Evolutionary conservation across 1,284 basidiomycete species (phyloP), one percentile per base, ranked within the genome.

Genomic region (Phlebopus sp.): DNA sequence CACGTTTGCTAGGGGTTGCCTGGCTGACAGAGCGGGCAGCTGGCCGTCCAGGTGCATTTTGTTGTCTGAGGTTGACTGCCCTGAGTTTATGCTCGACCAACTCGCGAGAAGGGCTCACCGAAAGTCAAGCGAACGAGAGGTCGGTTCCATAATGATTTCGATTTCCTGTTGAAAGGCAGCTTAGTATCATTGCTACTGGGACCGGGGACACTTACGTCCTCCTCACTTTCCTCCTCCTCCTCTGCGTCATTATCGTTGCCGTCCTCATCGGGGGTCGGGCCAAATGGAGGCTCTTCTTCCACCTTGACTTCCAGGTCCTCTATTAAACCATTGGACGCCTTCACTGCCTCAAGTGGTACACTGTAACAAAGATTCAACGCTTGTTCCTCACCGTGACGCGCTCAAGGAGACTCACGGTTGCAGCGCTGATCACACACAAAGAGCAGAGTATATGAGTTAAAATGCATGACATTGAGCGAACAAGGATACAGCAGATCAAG

Each of bases 111-210:
- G 36, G 45, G 63, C 70, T 38, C 59, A 85, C 85, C 88, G 75
- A 58, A 90, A 81, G 68, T 90, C 87, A 19, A 90, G 64, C 1
- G 85, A 84, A 36, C 84, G 81, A 25, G 80, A 66, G 13, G 79
- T 69, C 3, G 79, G 79, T 53, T 90, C 86, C 78, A 86, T 85
- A 45, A 90, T 89, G 53, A 90, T 85, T 71, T 90, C 87, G 54
- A 90, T 73, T 60, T 89, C 84, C 84, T 87, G 35, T 30, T 7
- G 19, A 44, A 40, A 19, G 38, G 54, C n/a, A 38, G 4, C 44
- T 53, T 49, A 50, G 49, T 18, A 27, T 27, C 31, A n/a, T 14
- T 19, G 40, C 30, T 27, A 6, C 5, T 31, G 35, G 40, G 30
- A 17, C 3, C 31, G 19, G 46, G 29, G 37, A 32, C 17, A 49